Evolutionary conservation across 164 flowering plant genomes (phyloP), one percentile per base, ranked within the genome.

Genomic region (Aristolochia contorta): DNA sequence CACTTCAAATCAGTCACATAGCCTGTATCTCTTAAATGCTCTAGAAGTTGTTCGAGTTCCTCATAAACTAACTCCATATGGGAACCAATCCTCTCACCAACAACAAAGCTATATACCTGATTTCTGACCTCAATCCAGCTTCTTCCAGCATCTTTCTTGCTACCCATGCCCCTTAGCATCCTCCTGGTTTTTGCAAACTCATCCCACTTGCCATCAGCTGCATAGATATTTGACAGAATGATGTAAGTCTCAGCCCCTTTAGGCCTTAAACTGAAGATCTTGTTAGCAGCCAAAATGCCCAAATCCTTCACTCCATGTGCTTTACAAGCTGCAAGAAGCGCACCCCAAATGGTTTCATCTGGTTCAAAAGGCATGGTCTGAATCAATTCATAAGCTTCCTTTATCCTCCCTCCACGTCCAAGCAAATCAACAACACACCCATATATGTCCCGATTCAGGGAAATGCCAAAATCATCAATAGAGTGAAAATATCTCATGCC

Each of bases 401-500:
- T 57, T 43, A 86, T 74, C 71, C 81, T 76, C 27, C 97, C 97
- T 15, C 85, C 87, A 21, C 96, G 85, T 12, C 94, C 91, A 15
- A 91, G 80, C 74, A 89, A 60, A 79, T 91, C 96, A 59, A 91
- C 90, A 13, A 82, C 85, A 72, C 96, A 91, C 21, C 86, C 94
- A 61, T 77, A 86, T 32, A 83, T 80, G 68, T 85, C 91, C 55
- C 74, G 82, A 68, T 85, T 70, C 14, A 88, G 87, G 7, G 47
- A 60, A 25, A 86, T 43, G 3, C 69, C 72, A 65, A 80, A 78
- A 61, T 74, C 58, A 23, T 16, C 49, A 62, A 86, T 82, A 41
- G 72, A 66, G 32, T 72, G 46, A 54, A 86, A 89, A 67, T 78
- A 78, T 63, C 59, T 69, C 65, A 86, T 57, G 14, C 98, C 97